Base-by-base conservation (phyloP, 768 basidiomycete species). In the Omphalotus guepiniiformis region DNA sequence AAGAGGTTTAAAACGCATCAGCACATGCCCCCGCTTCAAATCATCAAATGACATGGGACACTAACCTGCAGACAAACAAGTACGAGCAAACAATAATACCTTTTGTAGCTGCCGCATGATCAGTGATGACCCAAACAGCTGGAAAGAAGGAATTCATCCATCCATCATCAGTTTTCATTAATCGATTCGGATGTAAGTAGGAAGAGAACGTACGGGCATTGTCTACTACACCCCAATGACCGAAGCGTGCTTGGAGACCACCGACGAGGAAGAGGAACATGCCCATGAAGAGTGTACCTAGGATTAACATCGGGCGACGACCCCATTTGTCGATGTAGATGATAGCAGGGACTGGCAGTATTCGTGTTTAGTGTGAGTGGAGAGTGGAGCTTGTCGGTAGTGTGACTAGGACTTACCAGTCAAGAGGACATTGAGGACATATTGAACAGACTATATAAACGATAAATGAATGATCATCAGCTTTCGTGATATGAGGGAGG, bases 201-300 rank as follows among this genome's bases (percentile, higher is more conserved):
- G 16, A n/a, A 28, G 4, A 28, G 27, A 6, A 60, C 63, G 38
- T 61, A 70, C 68, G 53, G 30, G 51, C 46, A 19, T 55, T 62
- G 37, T 73, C 68, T 42, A 82, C 59, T 1, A 32, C 51, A 4
- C 76, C 79, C 85, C 85, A 87, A 44, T 72, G 60, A 23, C 87
- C 85, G 52, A 76, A 88, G 32, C 71, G 60, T 18, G 73, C 83
- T 63, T 88, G 87, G 15, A 89, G 72, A 44, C 82, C 84, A 44
- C 87, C 87, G 55, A 89, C 88, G 40, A 88, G 78, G 70, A 72
- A 82, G 54, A 89, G 75, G 73, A 78, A 89, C 72, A 83, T 80
- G 40, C 82, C 82, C 88, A 89, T 87, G 48, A 79, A 59, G 3
- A 79, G 63, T 2, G 80, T 78, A 23, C 83, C 87, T 41, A 65